Conservation (phyloP, 768 basidiomycete species). For the Ramaria sp. region DNA sequence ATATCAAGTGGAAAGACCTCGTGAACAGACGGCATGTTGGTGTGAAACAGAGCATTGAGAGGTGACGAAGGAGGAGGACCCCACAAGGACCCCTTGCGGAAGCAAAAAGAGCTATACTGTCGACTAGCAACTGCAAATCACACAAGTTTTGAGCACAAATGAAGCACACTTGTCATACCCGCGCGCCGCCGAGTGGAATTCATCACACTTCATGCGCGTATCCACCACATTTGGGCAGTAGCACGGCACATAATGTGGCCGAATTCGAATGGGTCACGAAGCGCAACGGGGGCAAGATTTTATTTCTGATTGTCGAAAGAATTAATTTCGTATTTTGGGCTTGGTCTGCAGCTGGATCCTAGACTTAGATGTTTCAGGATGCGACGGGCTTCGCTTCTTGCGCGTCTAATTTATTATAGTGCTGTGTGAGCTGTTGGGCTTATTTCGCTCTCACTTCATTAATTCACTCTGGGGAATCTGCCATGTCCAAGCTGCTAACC, state of each 20-base stretch:
- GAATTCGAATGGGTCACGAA: background rate
- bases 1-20: background rate
- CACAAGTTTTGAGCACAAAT: background rate
- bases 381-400: too few species aligned
- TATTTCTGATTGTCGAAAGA: background rate
- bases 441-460: too few species aligned
- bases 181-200: conserved; percentile 4
- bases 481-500: too few species aligned
- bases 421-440: too few species aligned
- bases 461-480: too few species aligned
- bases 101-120: background rate
- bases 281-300: background rate
- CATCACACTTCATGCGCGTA: background rate
- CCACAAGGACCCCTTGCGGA: background rate
- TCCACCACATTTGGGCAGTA: too few species aligned
- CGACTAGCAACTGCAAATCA: background rate
- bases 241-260: background rate
- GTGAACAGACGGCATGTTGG: background rate
- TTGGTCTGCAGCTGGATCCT: too few species aligned
- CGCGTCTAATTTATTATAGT: too few species aligned
- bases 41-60: background rate
- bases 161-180: background rate
- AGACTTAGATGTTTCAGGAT: too few species aligned
- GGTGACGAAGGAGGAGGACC: background rate
- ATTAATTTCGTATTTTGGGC: background rate